Evolutionary conservation across 257 asterid species (phyloP), one percentile per base, ranked within the genome.

Genomic region (Apocynum venetum): DNA sequence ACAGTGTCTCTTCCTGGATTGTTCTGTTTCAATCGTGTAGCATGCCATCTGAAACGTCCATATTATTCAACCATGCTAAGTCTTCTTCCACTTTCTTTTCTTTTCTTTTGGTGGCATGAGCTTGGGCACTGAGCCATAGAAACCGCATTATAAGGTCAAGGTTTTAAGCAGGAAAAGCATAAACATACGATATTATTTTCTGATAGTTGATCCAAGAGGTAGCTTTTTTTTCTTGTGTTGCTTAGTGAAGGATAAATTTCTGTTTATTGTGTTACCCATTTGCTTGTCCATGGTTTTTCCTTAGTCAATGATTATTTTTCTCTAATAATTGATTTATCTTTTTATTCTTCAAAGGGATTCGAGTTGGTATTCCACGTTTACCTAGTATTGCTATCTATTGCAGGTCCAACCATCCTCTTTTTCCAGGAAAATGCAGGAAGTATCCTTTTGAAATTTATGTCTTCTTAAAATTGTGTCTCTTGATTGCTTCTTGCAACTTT

Each of bases 381-480:
- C 12, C 47, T 38, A n/a, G 60, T 17, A 63, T 17, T 76, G 61
- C 8, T 70, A 14, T 75, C 41, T 61, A 77, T 83, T 84, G 88
- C 97, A 96, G 99, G 99, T 65, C 99, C 96, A 68, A 96, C 99
- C 60, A 86, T 96, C 80, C 91, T 96, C 67, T 96, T 96, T 86
- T 96, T 96, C 88, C 99, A 96, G 85, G 99, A 96, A 93, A 96
- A 96, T 88, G 99, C 99, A 14, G 99, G 99, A 87, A 96, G 99
- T 93, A 93, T 93, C 98, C 92, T 87, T 90, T 72, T 82, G 31
- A 60, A 68, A 49, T 80, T 46, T 40, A 52, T 47, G 17, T 40
- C 3, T 47, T 46, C 66, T 6, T 51, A n/a, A 76, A 77, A 40
- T 47, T n/a, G 38, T 56, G 40, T 69, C 35, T 56, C 71, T 74